A percentile compares a stretch with the other conserved stretches of the same genome.
phyloP scores from a whole-genome alignment of 2,329 filamentous ascomycete genomes.

The Cercospora berteroae region DNA sequence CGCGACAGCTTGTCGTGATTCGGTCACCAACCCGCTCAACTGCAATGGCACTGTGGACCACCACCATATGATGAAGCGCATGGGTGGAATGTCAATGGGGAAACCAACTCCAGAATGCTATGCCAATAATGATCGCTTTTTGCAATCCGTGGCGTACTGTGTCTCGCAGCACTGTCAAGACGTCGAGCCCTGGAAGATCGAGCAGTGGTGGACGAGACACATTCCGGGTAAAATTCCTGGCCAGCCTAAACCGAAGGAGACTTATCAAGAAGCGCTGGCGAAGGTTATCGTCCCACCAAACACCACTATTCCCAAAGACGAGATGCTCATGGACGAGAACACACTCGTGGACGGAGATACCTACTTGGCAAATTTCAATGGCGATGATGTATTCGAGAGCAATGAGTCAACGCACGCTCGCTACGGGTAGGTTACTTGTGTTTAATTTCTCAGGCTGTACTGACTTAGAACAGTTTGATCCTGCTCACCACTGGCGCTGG shows the following conservation, averaged over 20 bases:
- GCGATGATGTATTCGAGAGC: constrained; percentile 32
- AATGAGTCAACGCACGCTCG: constrained; percentile 35
- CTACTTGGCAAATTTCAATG: constrained; percentile 34
- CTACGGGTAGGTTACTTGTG: constrained; percentile 31
- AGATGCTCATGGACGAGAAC: constrained; percentile 34
- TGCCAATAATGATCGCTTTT: constrained; percentile 31
- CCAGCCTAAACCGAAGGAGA: constrained; percentile 25
- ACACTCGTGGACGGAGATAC: constrained; percentile 33
- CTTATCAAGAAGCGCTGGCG: constrained; percentile 31
- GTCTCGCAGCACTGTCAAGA: constrained; percentile 30
- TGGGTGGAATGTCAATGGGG: constrained; percentile 19
- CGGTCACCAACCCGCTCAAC: constrained; percentile 18
- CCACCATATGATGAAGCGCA: constrained; percentile 13
- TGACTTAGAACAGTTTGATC: constrained; percentile 20
- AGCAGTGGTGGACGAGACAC: constrained; percentile 34
- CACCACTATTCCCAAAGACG: constrained; percentile 5
- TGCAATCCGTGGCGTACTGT: constrained; percentile 36
- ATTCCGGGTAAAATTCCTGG: constrained; percentile 15
- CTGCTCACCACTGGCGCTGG: constrained; percentile 24
- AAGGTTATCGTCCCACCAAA: constrained; percentile 29
- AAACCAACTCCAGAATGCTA: constrained; percentile 32
- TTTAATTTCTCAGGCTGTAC: no score
- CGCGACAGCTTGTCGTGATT: constrained; percentile 27
- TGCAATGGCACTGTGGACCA: constrained; percentile 15
- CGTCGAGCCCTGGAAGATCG: constrained; percentile 28